These are phyloP conservation scores for Zoysia japonica DNA, from an alignment of 176 grass and related monocot genomes.

Conservation along the genomic window DNA sequence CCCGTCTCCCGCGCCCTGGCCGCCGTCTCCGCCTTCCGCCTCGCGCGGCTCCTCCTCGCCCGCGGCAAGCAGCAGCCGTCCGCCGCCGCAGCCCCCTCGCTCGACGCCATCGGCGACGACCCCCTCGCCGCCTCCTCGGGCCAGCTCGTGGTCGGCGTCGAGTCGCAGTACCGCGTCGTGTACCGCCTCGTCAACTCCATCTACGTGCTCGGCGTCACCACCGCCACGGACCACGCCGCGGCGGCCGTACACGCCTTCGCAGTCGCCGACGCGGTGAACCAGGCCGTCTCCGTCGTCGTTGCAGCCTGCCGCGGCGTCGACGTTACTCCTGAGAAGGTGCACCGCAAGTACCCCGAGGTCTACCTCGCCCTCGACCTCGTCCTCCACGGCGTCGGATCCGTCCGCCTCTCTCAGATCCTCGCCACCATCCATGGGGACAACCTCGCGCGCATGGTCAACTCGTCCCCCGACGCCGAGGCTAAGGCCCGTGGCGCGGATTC, in stretches of 20 bases:
- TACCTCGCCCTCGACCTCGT: constrained; percentile 97
- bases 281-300: constrained; percentile 82
- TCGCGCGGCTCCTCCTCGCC: constrained; percentile 74
- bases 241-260: constrained; percentile 82
- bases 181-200: constrained; percentile 98
- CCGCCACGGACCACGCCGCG: constrained; percentile 69
- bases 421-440: constrained; percentile 93
- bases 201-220: constrained; percentile 93
- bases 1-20: constrained; percentile 93
- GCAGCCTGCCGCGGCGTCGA: constrained; percentile 91
- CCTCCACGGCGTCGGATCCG: constrained; percentile 81
- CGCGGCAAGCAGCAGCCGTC: constrained; percentile 38
- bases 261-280: constrained; percentile 94
- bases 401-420: constrained; percentile 79
- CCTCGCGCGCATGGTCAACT: constrained; percentile 90
- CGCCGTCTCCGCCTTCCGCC: constrained; percentile 89
- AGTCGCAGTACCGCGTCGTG: constrained; percentile 93
- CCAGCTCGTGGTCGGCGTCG: constrained; percentile 91
- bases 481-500: constrained; percentile 76
- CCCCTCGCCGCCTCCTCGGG: constrained; percentile 79
- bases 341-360: constrained; percentile 97
- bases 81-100: neutral
- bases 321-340: constrained; percentile 89
- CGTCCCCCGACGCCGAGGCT: constrained; percentile 73
- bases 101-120: constrained; percentile 81